A percentile compares a stretch with the other conserved stretches of the same genome.
Evolutionary conservation across 2,329 filamentous ascomycete genomes (phyloP).

Genomic region (Cryphonectria parasitica): DNA sequence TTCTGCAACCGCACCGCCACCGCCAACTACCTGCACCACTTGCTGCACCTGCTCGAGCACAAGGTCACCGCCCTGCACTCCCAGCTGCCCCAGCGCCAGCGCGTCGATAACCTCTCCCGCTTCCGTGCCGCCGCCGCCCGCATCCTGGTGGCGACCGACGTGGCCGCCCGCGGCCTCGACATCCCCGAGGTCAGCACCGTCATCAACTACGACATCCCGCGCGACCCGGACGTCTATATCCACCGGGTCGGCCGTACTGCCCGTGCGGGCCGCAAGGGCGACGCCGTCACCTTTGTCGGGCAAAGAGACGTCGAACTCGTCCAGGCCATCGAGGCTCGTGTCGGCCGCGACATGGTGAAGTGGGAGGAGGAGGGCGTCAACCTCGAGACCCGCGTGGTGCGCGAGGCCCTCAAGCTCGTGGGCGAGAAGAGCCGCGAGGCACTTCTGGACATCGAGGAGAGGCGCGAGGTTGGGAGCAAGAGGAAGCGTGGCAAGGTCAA

Average conservation of each 20-base stretch:
- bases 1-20: slow-evolving; percentile 94
- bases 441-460: slow-evolving; percentile 86
- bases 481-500: slow-evolving; percentile 65
- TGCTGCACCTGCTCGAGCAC: slow-evolving; percentile 83
- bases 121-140: slow-evolving; percentile 90
- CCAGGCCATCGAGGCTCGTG: slow-evolving; percentile 84
- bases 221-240: slow-evolving; percentile 97
- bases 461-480: slow-evolving; percentile 89
- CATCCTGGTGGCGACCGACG: slow-evolving; percentile 92
- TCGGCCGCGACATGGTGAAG: slow-evolving; percentile 77
- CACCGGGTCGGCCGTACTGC: slow-evolving; percentile 95
- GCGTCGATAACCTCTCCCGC: slow-evolving; percentile 83
- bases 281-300: slow-evolving; percentile 85
- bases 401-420: slow-evolving; percentile 85
- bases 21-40: slow-evolving; percentile 85
- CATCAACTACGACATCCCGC: slow-evolving; percentile 92
- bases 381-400: slow-evolving; percentile 85
- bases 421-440: slow-evolving; percentile 96
- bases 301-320: slow-evolving; percentile 91
- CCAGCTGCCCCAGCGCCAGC: slow-evolving; percentile 79
- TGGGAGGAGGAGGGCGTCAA: slow-evolving; percentile 93
- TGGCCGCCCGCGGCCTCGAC: slow-evolving; percentile 91
- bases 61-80: slow-evolving; percentile 92
- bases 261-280: slow-evolving; percentile 82
- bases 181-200: slow-evolving; percentile 91